phyloP scores from a whole-genome alignment of 1,284 basidiomycete species.

The Melanopsichium pennsylvanicum region DNA sequence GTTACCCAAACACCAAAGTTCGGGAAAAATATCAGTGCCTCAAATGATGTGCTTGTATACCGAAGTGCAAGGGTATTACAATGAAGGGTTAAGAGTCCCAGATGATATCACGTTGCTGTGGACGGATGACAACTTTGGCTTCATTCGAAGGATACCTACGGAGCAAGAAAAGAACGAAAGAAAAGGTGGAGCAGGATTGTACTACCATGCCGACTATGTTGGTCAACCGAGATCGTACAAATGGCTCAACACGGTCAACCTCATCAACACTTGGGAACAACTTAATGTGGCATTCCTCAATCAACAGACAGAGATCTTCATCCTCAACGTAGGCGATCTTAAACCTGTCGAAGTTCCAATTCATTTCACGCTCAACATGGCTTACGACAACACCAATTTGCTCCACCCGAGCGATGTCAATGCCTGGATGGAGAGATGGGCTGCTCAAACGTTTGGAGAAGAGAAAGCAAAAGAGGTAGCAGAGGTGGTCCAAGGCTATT shows the following conservation, averaged over 20 bases:
- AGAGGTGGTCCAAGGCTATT: conserved; percentile 72
- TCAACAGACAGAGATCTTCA: conserved; percentile 62
- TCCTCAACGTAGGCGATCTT: conserved; percentile 72
- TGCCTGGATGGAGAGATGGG: conserved; percentile 73
- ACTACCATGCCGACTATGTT: conserved; percentile 71
- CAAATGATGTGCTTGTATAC: conserved; percentile 75
- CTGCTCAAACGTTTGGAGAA: conserved; percentile 75
- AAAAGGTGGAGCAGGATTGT: conserved; percentile 74
- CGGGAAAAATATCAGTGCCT: too few relatives aligned
- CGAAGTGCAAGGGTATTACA: conserved; percentile 76
- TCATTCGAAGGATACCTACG: conserved; percentile 66
- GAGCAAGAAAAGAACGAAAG: conserved; percentile 70
- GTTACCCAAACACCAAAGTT: too few relatives aligned
- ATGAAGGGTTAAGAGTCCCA: conserved; percentile 69
- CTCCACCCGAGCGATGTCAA: conserved; percentile 55
- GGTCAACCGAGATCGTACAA: conserved; percentile 67
- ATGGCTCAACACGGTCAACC: conserved; percentile 63
- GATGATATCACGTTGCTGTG: conserved; percentile 67
- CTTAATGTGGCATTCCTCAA: conserved; percentile 39
- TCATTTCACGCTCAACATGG: conserved; percentile 75
- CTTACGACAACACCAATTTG: conserved; percentile 70
- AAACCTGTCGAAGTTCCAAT: conserved; percentile 76
- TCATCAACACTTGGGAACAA: conserved; percentile 50
- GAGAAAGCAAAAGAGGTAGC: too few relatives aligned
- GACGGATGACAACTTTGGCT: conserved; percentile 66